Percentiles rank a stretch among this genome's conserved stretches.
Evolutionary conservation across 2,329 filamentous ascomycete genomes (phyloP).

Genomic region (Diaporthe caulivora): DNA sequence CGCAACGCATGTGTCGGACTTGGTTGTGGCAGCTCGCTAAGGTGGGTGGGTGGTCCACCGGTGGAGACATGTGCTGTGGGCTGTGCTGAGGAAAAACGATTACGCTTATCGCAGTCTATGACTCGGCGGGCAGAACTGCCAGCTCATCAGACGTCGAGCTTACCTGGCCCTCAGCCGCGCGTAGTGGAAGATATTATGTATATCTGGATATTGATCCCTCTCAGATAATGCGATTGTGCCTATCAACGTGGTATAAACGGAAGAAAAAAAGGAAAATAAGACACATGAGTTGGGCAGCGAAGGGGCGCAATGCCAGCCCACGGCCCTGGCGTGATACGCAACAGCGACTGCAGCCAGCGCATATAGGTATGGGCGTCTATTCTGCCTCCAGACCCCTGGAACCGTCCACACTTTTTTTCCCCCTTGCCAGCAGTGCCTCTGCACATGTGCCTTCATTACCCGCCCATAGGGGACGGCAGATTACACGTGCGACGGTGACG

Average conservation of each 20-base stretch:
- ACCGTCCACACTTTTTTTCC: no score
- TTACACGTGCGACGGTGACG: conserved; percentile 26
- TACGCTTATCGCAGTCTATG: conserved; percentile 6
- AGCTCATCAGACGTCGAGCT: conserved; percentile 23
- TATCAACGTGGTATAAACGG: conserved; percentile 1
- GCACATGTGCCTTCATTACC: conserved; percentile 4
- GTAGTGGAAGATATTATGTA: background rate
- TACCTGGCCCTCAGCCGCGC: background rate
- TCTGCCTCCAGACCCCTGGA: conserved; percentile 8
- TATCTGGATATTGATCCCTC: background rate
- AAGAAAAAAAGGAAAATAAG: background rate
- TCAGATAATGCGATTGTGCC: background rate
- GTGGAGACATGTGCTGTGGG: background rate
- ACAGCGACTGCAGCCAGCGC: background rate
- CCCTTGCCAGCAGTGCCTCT: no score
- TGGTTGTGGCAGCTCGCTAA: conserved; percentile 18
- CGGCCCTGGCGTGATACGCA: background rate
- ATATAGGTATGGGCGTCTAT: conserved; percentile 1
- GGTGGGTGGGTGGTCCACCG: conserved; percentile 12
- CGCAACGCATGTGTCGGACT: background rate
- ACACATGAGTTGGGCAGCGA: background rate
- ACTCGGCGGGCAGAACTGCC: conserved; percentile 10
- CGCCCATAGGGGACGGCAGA: conserved; percentile 28
- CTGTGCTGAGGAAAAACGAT: conserved; percentile 8
- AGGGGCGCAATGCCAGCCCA: background rate